These are phyloP conservation scores for Hanseniaspora nectarophila DNA, from an alignment of 805 yeast species.

Conservation along the genomic window DNA sequence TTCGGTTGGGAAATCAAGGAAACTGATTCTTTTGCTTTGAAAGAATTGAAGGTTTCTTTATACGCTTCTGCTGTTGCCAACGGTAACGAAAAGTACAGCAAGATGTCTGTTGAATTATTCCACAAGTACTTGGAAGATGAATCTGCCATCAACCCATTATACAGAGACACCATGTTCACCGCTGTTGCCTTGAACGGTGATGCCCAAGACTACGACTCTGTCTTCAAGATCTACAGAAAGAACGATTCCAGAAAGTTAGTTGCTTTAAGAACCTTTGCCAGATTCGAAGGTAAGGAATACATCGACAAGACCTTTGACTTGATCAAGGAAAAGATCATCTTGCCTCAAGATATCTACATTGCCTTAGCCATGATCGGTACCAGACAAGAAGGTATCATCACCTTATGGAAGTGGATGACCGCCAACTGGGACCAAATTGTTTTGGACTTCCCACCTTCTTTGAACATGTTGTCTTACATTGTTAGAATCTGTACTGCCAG, in stretches of 20 bases:
- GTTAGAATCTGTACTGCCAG: slow-evolving; percentile 51
- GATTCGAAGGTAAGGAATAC: slow-evolving; percentile 41
- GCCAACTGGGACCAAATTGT: slow-evolving; percentile 59
- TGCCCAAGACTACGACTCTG: slow-evolving; percentile 47
- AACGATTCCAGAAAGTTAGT: slow-evolving; percentile 41
- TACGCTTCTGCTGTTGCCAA: slow-evolving; percentile 49
- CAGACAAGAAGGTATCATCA: slow-evolving; percentile 52
- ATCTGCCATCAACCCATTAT: slow-evolving; percentile 60
- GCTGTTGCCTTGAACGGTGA: slow-evolving; percentile 59
- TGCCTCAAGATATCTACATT: slow-evolving; percentile 63
- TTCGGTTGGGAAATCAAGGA: slow-evolving; percentile 56
- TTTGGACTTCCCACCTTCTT: slow-evolving; percentile 65
- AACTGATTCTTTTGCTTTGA: slow-evolving; percentile 45
- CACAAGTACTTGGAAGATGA: slow-evolving; percentile 42
- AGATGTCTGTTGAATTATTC: slow-evolving; percentile 41
- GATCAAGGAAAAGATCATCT: slow-evolving; percentile 45
- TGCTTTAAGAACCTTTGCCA: slow-evolving; percentile 61
- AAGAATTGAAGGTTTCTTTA: slow-evolving; percentile 55
- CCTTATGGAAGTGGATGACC: slow-evolving; percentile 63
- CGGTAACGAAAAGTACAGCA: slow-evolving; percentile 37
- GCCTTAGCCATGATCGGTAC: slow-evolving; percentile 66
- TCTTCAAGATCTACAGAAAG: slow-evolving; percentile 47
- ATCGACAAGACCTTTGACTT: slow-evolving; percentile 45
- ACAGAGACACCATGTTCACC: slow-evolving; percentile 53
- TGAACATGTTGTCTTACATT: slow-evolving; percentile 67